Conservation (phyloP, 495 filamentous ascomycete genomes). For the Pseudoneurospora amorphoporcata region DNA sequence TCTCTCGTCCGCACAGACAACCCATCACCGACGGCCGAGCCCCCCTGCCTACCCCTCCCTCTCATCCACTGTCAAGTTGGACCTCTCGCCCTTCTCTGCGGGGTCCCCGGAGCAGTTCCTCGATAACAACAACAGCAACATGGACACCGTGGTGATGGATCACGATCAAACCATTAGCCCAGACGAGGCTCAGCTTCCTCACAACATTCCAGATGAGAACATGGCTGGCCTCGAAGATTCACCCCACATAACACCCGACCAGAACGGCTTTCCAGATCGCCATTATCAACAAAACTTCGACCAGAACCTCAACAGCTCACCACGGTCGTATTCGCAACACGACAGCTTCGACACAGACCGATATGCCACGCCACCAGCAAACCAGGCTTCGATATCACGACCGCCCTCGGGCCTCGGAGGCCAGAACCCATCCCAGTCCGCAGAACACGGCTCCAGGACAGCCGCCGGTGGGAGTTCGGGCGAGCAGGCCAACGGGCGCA, state of each 20-base stretch:
- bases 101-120: constrained; percentile 41
- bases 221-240: constrained; percentile 29
- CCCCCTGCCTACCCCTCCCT: not conserved
- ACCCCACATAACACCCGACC: constrained; percentile 15
- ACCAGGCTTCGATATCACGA: constrained; percentile 30
- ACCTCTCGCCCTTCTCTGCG: constrained; percentile 37
- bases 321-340: constrained; percentile 16
- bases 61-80: constrained; percentile 26
- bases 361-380: constrained; percentile 31
- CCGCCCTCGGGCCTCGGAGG: constrained; percentile 42
- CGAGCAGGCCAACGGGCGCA: constrained; percentile 47
- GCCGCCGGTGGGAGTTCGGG: constrained; percentile 28
- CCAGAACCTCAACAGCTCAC: constrained; percentile 23
- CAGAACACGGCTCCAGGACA: constrained; percentile 24
- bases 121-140: constrained; percentile 38
- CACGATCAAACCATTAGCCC: constrained; percentile 21
- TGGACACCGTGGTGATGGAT: constrained; percentile 35
- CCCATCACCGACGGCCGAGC: not conserved
- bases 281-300: constrained; percentile 30
- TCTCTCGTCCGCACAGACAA: not conserved
- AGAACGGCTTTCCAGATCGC: constrained; percentile 17
- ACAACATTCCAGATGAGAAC: constrained; percentile 22
- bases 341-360: constrained; percentile 26
- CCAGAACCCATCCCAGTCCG: constrained; percentile 19
- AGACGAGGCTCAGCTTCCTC: not conserved